Evolutionary conservation across 176 grass and related monocot species (phyloP).

Genomic region (Melocanna baccifera): DNA sequence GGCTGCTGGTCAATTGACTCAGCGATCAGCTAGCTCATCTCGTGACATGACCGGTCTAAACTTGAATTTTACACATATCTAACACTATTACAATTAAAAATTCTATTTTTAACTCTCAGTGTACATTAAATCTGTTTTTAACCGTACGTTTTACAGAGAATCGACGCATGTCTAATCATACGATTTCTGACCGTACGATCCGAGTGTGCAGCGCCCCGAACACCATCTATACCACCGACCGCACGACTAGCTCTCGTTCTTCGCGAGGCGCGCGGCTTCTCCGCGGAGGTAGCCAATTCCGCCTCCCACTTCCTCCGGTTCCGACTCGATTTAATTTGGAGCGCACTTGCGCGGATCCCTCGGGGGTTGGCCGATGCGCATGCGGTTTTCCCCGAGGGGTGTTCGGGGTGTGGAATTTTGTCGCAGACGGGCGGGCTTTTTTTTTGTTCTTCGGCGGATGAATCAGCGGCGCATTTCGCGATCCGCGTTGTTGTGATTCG

Average conservation of each 20-base stretch:
- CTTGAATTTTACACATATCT: too few relatives aligned
- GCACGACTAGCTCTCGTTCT: too few relatives aligned
- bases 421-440: not conserved
- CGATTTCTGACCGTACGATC: too few relatives aligned
- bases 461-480: not conserved
- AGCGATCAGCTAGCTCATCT: not conserved
- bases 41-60: not conserved
- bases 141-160: too few relatives aligned
- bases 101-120: too few relatives aligned
- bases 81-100: too few relatives aligned
- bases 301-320: not conserved
- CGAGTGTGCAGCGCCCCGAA: too few relatives aligned
- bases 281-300: conserved; percentile 39
- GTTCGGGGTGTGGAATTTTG: not conserved
- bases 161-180: too few relatives aligned
- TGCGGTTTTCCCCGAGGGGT: not conserved
- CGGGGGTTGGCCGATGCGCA: not conserved
- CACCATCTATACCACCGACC: too few relatives aligned
- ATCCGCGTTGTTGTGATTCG: not conserved
- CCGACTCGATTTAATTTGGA: not conserved
- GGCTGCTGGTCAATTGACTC: not conserved
- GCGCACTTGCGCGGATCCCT: conserved; percentile 14
- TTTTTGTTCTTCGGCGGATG: not conserved
- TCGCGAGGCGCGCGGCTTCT: conserved; percentile 34
- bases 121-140: too few relatives aligned